phyloP scores from a whole-genome alignment of 2,329 filamentous ascomycete species.

The Colletotrichum chrysophilum region DNA sequence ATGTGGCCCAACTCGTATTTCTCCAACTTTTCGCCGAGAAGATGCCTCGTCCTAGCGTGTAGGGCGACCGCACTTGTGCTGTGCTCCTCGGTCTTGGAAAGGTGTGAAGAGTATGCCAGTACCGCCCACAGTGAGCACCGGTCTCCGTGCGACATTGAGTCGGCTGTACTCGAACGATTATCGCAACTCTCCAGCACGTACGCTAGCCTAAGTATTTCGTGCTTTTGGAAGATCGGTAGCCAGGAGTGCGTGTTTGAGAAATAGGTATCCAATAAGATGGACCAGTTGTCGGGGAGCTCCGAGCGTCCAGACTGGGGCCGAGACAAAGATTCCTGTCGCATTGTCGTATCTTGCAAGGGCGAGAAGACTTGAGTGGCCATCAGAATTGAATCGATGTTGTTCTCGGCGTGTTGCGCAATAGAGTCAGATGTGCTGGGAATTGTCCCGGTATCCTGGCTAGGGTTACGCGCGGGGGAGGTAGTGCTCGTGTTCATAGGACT shows the following conservation, averaged over 20 bases:
- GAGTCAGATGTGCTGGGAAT: background rate
- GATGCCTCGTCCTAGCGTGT: background rate
- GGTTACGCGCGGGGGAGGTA: background rate
- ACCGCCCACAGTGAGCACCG: background rate
- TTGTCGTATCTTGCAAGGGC: background rate
- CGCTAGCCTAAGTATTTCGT: slow-evolving; percentile 1
- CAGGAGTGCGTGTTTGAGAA: background rate
- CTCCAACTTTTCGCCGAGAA: background rate
- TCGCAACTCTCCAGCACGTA: background rate
- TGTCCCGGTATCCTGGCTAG: background rate
- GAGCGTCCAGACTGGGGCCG: background rate
- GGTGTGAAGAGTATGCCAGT: background rate
- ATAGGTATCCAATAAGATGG: background rate
- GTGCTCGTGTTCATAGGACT: background rate
- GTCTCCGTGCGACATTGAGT: background rate
- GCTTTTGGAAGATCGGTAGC: slow-evolving; percentile 6
- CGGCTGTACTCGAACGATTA: background rate
- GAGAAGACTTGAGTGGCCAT: background rate
- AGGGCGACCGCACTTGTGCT: background rate
- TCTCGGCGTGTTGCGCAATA: background rate
- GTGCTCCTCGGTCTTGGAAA: background rate
- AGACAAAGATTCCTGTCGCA: background rate
- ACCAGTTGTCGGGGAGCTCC: background rate
- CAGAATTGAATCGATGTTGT: background rate
- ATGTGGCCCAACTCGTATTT: background rate